phyloP scores from a whole-genome alignment of 768 basidiomycete species.

The Podaxis sp. region DNA sequence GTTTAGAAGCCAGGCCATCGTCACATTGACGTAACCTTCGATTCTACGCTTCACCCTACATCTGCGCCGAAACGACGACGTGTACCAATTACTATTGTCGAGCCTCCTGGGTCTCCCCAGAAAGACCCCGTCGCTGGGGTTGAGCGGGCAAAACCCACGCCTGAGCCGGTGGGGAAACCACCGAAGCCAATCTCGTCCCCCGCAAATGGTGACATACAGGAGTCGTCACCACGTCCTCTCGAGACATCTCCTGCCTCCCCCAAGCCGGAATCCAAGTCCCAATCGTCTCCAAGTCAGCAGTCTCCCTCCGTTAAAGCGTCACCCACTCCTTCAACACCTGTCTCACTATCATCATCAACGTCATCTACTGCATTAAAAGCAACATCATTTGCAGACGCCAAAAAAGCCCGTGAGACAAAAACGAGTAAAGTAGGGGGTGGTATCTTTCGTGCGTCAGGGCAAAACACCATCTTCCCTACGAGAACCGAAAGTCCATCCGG shows the following conservation, averaged over 20 bases:
- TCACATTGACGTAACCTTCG: slow-evolving; percentile 19
- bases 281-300: slow-evolving; percentile 3
- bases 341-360: not conserved
- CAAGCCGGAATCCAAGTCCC: not conserved
- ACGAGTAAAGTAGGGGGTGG: slow-evolving; percentile 61
- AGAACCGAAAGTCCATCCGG: slow-evolving; percentile 9
- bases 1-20: slow-evolving; percentile 28
- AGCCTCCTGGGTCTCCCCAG: slow-evolving; percentile 24
- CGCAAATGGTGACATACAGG: slow-evolving; percentile 18
- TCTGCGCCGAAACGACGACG: slow-evolving; percentile 47
- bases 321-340: slow-evolving; percentile 9
- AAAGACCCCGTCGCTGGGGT: not conserved
- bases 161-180: not conserved
- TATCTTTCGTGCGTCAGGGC: slow-evolving; percentile 67
- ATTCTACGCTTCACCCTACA: slow-evolving; percentile 17
- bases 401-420: slow-evolving; percentile 51
- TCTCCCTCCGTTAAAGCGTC: slow-evolving; percentile 5
- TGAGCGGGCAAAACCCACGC: not conserved
- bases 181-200: not conserved
- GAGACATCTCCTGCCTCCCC: slow-evolving; percentile 17
- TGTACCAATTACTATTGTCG: slow-evolving; percentile 64
- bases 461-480: slow-evolving; percentile 54
- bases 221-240: slow-evolving; percentile 28
- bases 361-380: slow-evolving; percentile 19
- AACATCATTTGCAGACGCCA: slow-evolving; percentile 56